Base-by-base conservation (phyloP, 108 stramenopile species). In the Fragilariopsis cylindrus region DNA sequence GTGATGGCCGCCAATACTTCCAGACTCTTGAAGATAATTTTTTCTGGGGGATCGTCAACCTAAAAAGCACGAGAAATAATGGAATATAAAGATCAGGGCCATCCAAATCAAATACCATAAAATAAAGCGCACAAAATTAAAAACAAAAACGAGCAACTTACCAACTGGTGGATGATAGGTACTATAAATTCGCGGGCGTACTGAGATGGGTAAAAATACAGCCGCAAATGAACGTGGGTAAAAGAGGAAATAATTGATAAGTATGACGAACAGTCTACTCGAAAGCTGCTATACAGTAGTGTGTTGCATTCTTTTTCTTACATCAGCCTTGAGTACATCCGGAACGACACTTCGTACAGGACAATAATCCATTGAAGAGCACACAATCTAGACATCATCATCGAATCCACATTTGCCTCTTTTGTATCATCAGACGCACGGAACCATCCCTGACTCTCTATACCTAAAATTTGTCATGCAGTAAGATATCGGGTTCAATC, bases 361-460 rank as follows among this genome's bases (percentile, higher is more conserved):
- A 95, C 90, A 75, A 87, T 85, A 6, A 95, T 78, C 94, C 94
- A 95, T 50, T 95, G 82, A 48, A 95, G 76, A 1, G 94, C 91
- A 77, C 94, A 95, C 46, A 95, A 75, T 8, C 94, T 83, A 11
- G 90, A 91, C 48, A 87, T 74, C 55, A 90, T 88, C 80, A 90
- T 86, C 3, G 89, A 73, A 43, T 87, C 81, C 13, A 72, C 80
- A 67, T 81, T 74, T 8, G 54, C 62, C 16, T 80, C 87, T 68
- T 85, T 82, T 4, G 68, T 79, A 62, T 83, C 84, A 16, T 73
- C 75, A 58, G 88, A 88, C 43, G 82, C 81, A 48, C 88, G 80
- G 72, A 90, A 94, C 93, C 93, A 94, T 3, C 93, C 93, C 8
- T 91, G 87, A 57, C 88, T 89, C 76, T 94, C 93, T 56, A 94